Conservation (phyloP, 1,284 basidiomycete species). For the Apiotrichum mycotoxinovorans region DNA sequence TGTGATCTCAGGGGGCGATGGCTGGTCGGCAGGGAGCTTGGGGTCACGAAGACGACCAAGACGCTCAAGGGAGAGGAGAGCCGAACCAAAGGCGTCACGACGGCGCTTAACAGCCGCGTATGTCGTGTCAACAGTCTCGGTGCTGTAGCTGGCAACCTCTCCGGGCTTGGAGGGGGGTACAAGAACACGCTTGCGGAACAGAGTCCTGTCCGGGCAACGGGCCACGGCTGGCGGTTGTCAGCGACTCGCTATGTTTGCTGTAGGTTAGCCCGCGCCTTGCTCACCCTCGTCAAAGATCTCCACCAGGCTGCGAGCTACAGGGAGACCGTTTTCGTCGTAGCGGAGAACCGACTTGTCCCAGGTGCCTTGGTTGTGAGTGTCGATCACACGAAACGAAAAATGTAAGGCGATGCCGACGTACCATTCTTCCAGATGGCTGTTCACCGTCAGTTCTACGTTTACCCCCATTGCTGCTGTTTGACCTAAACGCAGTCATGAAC, state of each 20-base stretch:
- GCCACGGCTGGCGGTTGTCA: constrained; percentile 31
- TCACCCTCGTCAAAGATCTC: constrained; percentile 48
- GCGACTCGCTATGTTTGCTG: background rate
- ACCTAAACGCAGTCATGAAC: constrained; percentile 1
- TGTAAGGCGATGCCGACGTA: background rate
- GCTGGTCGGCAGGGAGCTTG: constrained; percentile 13
- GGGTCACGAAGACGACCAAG: constrained; percentile 35
- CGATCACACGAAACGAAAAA: background rate
- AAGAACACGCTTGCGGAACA: constrained; percentile 40
- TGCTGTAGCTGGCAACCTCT: constrained; percentile 26
- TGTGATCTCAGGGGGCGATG: constrained; percentile 33
- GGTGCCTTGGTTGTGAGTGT: background rate
- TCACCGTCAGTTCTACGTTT: background rate
- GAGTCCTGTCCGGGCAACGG: constrained; percentile 30
- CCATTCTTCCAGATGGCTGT: constrained; percentile 4
- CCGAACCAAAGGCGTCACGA: constrained; percentile 42
- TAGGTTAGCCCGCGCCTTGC: constrained; percentile 7
- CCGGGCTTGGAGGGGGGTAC: constrained; percentile 26
- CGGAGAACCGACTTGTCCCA: constrained; percentile 7
- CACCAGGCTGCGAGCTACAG: constrained; percentile 35
- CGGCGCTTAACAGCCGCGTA: constrained; percentile 37
- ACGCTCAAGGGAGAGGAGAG: constrained; percentile 42
- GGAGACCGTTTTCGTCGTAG: background rate
- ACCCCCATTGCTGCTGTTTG: background rate
- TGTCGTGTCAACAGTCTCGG: constrained; percentile 33